Evolutionary conservation across 768 basidiomycete genomes (phyloP).

Genomic region (Boletus vinaceobasis): DNA sequence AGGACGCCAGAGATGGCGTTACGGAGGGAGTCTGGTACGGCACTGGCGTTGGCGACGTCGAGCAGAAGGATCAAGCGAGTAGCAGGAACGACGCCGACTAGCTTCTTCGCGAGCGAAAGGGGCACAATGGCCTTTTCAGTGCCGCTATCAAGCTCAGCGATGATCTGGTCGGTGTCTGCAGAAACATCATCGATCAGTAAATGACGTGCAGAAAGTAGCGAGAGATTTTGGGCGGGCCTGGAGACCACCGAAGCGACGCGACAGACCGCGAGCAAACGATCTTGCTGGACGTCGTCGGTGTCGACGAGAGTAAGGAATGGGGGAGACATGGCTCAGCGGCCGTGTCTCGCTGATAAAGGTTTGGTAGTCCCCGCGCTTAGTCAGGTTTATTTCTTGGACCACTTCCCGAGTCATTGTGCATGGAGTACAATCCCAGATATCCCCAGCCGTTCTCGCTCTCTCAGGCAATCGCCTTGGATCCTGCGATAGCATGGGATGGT

Average conservation of each 20-base stretch:
- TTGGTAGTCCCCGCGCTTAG: conserved; percentile 16
- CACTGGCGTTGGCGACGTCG: conserved; percentile 67
- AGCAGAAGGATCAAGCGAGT: conserved; percentile 74
- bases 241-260: conserved; percentile 79
- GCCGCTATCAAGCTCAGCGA: conserved; percentile 72
- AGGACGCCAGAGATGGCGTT: conserved; percentile 75
- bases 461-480: conserved; percentile 63
- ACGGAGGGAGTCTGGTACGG: conserved; percentile 71
- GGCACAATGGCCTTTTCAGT: conserved; percentile 78
- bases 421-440: conserved; percentile 69
- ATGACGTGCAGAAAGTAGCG: conserved; percentile 37
- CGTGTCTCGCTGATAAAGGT: background rate
- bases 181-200: conserved; percentile 54
- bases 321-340: conserved; percentile 20
- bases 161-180: conserved; percentile 50
- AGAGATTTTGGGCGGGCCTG: conserved; percentile 33
- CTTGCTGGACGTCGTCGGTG: conserved; percentile 35
- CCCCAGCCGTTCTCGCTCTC: conserved; percentile 70
- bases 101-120: conserved; percentile 58
- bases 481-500: conserved; percentile 72
- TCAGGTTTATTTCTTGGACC: conserved; percentile 2
- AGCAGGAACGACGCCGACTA: conserved; percentile 64
- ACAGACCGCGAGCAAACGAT: conserved; percentile 55
- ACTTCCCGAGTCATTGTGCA: conserved; percentile 21
- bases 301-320: conserved; percentile 64